These are phyloP conservation scores for Lactifluus echinatus DNA, from an alignment of 768 basidiomycete species.

Conservation along the genomic window DNA sequence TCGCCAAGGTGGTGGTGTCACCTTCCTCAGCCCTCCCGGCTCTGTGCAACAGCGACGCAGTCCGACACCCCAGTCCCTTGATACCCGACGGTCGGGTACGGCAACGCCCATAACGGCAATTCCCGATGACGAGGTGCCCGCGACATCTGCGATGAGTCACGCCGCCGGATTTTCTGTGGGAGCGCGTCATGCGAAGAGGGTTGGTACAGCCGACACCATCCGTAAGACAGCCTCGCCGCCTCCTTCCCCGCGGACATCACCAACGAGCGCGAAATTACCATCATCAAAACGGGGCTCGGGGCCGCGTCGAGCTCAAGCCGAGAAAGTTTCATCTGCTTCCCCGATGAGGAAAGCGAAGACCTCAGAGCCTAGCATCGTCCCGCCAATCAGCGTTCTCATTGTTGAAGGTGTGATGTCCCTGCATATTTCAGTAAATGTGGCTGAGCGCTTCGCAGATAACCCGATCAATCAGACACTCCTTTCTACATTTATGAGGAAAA, in stretches of 20 bases:
- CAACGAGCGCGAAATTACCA: slow-evolving; percentile 23
- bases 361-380: slow-evolving; percentile 68
- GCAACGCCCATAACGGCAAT: background rate
- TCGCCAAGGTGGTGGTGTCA: slow-evolving; percentile 5
- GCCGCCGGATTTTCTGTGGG: background rate
- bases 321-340: slow-evolving; percentile 25
- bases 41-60: slow-evolving; percentile 3
- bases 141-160: background rate
- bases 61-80: background rate
- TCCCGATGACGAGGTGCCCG: slow-evolving; percentile 2
- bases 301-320: slow-evolving; percentile 27
- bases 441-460: slow-evolving; percentile 55
- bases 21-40: slow-evolving; percentile 3
- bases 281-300: slow-evolving; percentile 26
- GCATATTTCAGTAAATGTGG: background rate
- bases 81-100: background rate
- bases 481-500: slow-evolving; percentile 94
- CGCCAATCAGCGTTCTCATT: slow-evolving; percentile 95
- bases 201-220: slow-evolving; percentile 22
- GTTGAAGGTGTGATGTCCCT: slow-evolving; percentile 70
- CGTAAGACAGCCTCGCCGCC: slow-evolving; percentile 31
- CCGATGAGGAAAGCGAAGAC: slow-evolving; percentile 42
- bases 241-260: slow-evolving; percentile 27
- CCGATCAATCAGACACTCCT: slow-evolving; percentile 97
- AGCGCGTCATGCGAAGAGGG: slow-evolving; percentile 23